Percentiles rank a stretch among this genome's conserved stretches.
These are phyloP conservation scores for Pogostemon cablin DNA, from an alignment of 257 asterid species.

Conservation along the genomic window DNA sequence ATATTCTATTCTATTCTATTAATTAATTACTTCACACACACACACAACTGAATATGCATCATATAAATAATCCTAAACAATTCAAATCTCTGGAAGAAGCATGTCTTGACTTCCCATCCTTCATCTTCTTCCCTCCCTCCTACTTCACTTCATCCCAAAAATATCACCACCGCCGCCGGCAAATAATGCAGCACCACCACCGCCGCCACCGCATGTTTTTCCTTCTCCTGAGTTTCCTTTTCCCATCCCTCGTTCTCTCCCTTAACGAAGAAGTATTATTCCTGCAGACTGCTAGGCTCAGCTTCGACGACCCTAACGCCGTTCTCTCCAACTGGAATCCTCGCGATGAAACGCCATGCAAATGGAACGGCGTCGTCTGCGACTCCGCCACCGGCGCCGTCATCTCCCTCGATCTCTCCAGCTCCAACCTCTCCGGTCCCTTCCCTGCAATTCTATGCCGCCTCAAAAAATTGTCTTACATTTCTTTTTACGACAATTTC, in stretches of 20 bases:
- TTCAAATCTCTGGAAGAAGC: slow-evolving; percentile 36
- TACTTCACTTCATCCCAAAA: not conserved
- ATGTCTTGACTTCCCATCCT: slow-evolving; percentile 34
- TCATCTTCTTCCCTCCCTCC: slow-evolving; percentile 14
- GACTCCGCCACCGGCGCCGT: slow-evolving; percentile 50
- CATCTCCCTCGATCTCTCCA: slow-evolving; percentile 61
- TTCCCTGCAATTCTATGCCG: slow-evolving; percentile 71
- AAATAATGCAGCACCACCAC: slow-evolving; percentile 30
- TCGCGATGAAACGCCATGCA: slow-evolving; percentile 58
- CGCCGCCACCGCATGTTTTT: not conserved
- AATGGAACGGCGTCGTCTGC: slow-evolving; percentile 72
- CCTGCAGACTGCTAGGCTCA: slow-evolving; percentile 58
- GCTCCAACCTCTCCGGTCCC: slow-evolving; percentile 72
- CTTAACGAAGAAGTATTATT: slow-evolving; percentile 60
- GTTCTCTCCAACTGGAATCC: slow-evolving; percentile 65
- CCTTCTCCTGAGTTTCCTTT: slow-evolving; percentile 30
- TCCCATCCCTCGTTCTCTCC: slow-evolving; percentile 39
- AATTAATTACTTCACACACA: slow-evolving; percentile 26
- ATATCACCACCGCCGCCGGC: slow-evolving; percentile 12
- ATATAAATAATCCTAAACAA: slow-evolving; percentile 33
- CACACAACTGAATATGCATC: slow-evolving; percentile 26
- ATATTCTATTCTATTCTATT: not conserved
- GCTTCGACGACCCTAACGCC: slow-evolving; percentile 66
- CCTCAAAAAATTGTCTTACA: slow-evolving; percentile 42
- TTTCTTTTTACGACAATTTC: slow-evolving; percentile 68